A percentile compares a stretch with the other conserved stretches of the same genome.
Conservation (phyloP, 768 basidiomycete genomes). For the Kwoniella pini region DNA sequence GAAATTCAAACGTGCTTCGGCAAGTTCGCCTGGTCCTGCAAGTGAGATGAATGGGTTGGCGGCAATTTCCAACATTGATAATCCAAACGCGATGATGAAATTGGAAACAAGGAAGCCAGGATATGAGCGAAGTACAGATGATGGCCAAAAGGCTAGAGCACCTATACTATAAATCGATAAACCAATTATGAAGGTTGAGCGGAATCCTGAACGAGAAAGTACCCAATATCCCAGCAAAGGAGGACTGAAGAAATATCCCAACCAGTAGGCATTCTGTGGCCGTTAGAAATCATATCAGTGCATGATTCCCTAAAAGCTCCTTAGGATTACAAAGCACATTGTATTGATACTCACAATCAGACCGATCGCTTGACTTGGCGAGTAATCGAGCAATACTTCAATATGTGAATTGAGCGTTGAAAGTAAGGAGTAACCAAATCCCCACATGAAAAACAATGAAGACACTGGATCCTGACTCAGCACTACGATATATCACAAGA, state of each 20-base stretch:
- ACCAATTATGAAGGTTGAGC: slow-evolving; percentile 48
- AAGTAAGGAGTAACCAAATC: slow-evolving; percentile 46
- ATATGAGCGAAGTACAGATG: slow-evolving; percentile 39
- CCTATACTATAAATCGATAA: slow-evolving; percentile 45
- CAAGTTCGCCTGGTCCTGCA: slow-evolving; percentile 44
- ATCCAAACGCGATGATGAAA: slow-evolving; percentile 44
- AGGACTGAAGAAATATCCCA: slow-evolving; percentile 44
- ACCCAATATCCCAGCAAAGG: slow-evolving; percentile 42
- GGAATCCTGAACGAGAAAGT: slow-evolving; percentile 43
- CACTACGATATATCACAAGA: neutral
- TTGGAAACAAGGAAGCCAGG: slow-evolving; percentile 50
- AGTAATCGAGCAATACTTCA: neutral
- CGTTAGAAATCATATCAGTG: too few species aligned
- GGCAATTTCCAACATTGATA: slow-evolving; percentile 45
- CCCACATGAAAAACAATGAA: slow-evolving; percentile 50
- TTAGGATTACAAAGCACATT: neutral
- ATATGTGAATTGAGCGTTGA: slow-evolving; percentile 42
- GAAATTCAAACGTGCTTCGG: slow-evolving; percentile 47
- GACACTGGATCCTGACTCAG: slow-evolving; percentile 23
- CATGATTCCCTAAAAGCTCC: too few species aligned
- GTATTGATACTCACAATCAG: neutral
- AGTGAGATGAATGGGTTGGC: slow-evolving; percentile 51
- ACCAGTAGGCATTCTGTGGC: slow-evolving; percentile 30
- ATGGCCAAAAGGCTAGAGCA: slow-evolving; percentile 52
- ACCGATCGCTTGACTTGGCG: neutral